Evolutionary conservation across 805 yeast genomes (phyloP).

Genomic region (Starmerella sirachaensis): DNA sequence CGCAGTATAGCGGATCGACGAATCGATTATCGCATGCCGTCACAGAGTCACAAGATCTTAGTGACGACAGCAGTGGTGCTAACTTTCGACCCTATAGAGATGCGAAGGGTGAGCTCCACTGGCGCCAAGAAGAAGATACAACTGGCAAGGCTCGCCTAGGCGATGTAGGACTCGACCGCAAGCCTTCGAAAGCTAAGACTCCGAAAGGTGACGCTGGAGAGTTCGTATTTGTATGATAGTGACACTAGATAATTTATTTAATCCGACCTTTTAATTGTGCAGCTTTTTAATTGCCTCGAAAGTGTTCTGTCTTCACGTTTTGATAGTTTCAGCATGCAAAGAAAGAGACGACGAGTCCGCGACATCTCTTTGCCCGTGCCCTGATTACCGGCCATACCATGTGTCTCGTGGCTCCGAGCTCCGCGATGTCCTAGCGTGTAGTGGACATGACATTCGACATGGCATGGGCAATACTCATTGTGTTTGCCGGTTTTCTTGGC

Average conservation of each 20-base stretch:
- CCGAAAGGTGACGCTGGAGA: conserved; percentile 24
- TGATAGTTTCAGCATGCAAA: no score
- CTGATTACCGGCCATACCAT: no score
- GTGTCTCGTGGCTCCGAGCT: no score
- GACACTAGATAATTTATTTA: conserved; percentile 1
- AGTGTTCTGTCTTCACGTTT: no score
- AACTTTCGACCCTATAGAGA: conserved; percentile 26
- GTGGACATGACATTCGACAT: not conserved
- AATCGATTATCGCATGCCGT: conserved; percentile 8
- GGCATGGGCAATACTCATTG: not conserved
- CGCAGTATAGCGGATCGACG: conserved; percentile 14
- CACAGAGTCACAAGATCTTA: conserved; percentile 18
- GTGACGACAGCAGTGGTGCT: conserved; percentile 20
- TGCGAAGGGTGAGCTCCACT: conserved; percentile 28
- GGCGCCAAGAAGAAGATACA: conserved; percentile 19
- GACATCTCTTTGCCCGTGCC: no score
- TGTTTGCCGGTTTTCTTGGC: not conserved
- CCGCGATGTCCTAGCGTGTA: no score
- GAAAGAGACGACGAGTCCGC: no score
- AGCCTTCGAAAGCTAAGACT: conserved; percentile 26
- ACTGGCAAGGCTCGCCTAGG: conserved; percentile 11
- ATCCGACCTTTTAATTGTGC: no score
- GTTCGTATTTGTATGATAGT: conserved; percentile 27
- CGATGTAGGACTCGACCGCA: conserved; percentile 23
- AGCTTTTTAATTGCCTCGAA: no score